Evolutionary conservation across 352 stramenopile species (phyloP), one percentile per base, ranked within the genome.

Genomic region (Globisporangium barbulae): DNA sequence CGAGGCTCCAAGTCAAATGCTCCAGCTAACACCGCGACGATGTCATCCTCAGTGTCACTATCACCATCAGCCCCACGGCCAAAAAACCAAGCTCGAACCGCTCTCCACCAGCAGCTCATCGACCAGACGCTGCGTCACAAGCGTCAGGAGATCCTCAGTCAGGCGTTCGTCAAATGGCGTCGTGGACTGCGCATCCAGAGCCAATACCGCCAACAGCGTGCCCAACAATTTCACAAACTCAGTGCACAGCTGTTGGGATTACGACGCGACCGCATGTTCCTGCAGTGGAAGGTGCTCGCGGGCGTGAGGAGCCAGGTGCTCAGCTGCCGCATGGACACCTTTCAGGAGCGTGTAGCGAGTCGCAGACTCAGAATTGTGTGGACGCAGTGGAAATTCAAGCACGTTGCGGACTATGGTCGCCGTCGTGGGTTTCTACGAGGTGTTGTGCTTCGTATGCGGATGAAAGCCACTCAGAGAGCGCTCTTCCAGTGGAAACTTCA

Each of bases 71-170:
- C 5, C 2, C 12, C 48, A 48, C 2, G 7, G 9, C 19, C 25
- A 55, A 35, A 30, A 65, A 6, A 42, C 53, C 2, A 53, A 41
- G 30, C 37, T 22, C 73, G 73, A 53, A 83, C 68, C 7, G 59
- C 61, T 12, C 53, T 89, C 8, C 83, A 92, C 12, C 71, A 87
- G 30, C 78, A 90, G 57, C 69, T 88, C 9, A 89, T 91, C 53
- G 71, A 83, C 45, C 72, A 86, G 37, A 82, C 58, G 17, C 73
- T 90, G 22, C 72, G 52, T 10, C 61, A 68, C 5, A 78, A 81
- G 45, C 67, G 68, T 5, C 81, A 74, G 21, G 72, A 88, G 22
- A 64, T 78, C 13, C 30, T 82, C 8, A 67, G 45, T n/a, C 65
- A 79, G 47, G 61, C 55, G 1, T 86, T 89, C n/a, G 63, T 83